Conservation (phyloP, 169 alveolate species). For the Plasmodium berghei region DNA sequence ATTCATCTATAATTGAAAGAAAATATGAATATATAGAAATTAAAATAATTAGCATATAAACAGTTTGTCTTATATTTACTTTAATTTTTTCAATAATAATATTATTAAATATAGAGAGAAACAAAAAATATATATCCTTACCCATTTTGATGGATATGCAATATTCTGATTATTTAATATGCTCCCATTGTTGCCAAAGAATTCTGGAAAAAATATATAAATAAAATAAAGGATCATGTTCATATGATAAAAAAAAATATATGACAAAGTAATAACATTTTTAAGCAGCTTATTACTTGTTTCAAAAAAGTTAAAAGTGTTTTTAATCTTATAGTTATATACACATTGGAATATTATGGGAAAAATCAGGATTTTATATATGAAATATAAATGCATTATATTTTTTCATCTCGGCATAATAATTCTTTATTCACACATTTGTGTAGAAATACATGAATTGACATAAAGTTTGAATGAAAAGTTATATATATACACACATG, state of each 20-base stretch:
- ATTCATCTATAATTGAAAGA: neutral
- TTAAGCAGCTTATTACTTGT: conserved; percentile 28
- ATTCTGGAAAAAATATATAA: conserved; percentile 24
- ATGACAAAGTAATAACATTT: neutral
- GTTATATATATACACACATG: neutral
- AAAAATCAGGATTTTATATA: conserved; percentile 19
- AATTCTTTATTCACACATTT: neutral
- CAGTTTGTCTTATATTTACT: no score
- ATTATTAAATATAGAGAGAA: no score
- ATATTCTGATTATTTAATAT: conserved; percentile 5
- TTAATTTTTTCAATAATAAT: no score
- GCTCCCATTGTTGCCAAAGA: conserved; percentile 66
- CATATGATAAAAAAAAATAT: conserved; percentile 16
- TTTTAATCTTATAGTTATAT: conserved; percentile 73
- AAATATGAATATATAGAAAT: neutral
- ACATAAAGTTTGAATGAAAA: neutral
- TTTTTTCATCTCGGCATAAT: conserved; percentile 23
- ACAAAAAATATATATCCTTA: neutral
- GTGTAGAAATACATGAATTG: no score
- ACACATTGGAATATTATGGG: conserved; percentile 71
- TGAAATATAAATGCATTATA: conserved; percentile 18
- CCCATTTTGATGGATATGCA: neutral
- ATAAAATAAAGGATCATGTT: conserved; percentile 42
- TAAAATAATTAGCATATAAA: no score
- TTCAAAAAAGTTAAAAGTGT: conserved; percentile 30